phyloP scores from a whole-genome alignment of 768 basidiomycete species.

The Lactifluus pinguis region DNA sequence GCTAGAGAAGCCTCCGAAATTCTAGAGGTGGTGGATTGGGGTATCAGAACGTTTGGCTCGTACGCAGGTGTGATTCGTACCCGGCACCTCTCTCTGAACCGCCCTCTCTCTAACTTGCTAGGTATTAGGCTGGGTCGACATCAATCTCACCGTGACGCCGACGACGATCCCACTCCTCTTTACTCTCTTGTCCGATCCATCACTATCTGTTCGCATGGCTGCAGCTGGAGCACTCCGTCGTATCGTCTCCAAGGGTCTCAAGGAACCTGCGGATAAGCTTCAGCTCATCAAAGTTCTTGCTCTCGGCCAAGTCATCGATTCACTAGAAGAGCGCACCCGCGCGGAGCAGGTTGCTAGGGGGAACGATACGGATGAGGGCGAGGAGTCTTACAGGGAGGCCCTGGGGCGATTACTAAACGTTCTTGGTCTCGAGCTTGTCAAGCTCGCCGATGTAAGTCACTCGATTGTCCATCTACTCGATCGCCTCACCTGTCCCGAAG shows the following conservation, averaged over 20 bases:
- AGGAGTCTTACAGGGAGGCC: slow-evolving; percentile 83
- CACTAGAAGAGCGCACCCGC: slow-evolving; percentile 70
- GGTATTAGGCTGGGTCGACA: slow-evolving; percentile 88
- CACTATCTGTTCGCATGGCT: slow-evolving; percentile 72
- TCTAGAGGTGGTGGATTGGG: slow-evolving; percentile 82
- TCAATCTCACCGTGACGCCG: slow-evolving; percentile 90
- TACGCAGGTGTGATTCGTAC: slow-evolving; percentile 72
- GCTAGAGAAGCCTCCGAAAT: slow-evolving; percentile 47
- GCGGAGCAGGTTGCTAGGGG: slow-evolving; percentile 56
- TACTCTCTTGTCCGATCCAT: slow-evolving; percentile 67
- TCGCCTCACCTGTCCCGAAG: slow-evolving; percentile 27
- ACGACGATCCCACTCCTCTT: slow-evolving; percentile 81
- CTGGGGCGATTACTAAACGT: slow-evolving; percentile 77
- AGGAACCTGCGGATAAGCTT: slow-evolving; percentile 83
- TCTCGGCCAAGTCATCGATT: slow-evolving; percentile 70
- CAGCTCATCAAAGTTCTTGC: slow-evolving; percentile 86
- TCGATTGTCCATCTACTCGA: slow-evolving; percentile 6
- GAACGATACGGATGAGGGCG: slow-evolving; percentile 73
- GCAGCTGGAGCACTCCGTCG: slow-evolving; percentile 72
- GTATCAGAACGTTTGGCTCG: slow-evolving; percentile 84
- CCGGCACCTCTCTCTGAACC: not conserved
- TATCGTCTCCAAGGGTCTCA: slow-evolving; percentile 88
- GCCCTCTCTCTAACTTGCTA: slow-evolving; percentile 2
- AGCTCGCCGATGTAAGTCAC: slow-evolving; percentile 65
- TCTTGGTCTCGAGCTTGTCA: slow-evolving; percentile 73